phyloP scores from a whole-genome alignment of 768 basidiomycete genomes.

The Termitomyces sp. region DNA sequence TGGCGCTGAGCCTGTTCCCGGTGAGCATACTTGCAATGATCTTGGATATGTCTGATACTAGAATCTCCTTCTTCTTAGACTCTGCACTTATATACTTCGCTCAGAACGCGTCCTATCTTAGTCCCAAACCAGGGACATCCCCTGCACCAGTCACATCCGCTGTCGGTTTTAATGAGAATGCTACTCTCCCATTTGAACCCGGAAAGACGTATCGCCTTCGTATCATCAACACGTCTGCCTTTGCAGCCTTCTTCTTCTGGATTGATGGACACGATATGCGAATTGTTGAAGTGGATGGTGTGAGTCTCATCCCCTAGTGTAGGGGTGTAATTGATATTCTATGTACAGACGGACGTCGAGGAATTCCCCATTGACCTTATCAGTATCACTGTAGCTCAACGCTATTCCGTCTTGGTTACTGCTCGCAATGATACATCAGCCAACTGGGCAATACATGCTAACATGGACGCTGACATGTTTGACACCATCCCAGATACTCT shows the following conservation, averaged over 20 bases:
- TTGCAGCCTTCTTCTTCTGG: constrained; percentile 79
- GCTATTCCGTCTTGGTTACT: constrained; percentile 89
- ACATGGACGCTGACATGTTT: constrained; percentile 91
- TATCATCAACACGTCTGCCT: constrained; percentile 77
- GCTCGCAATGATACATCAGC: constrained; percentile 79
- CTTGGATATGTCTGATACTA: not conserved
- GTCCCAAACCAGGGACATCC: constrained; percentile 47
- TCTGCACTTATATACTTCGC: constrained; percentile 81
- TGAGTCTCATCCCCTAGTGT: constrained; percentile 27
- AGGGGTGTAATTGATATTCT: not conserved
- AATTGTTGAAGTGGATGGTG: constrained; percentile 82
- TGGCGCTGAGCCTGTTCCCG: constrained; percentile 87
- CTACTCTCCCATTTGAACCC: constrained; percentile 75
- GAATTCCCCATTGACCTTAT: constrained; percentile 69
- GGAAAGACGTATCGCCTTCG: constrained; percentile 91
- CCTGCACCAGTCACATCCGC: constrained; percentile 45
- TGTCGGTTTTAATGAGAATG: constrained; percentile 84
- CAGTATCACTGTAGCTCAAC: constrained; percentile 79
- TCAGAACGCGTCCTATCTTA: constrained; percentile 67
- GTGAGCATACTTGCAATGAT: constrained; percentile 27
- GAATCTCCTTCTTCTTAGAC: constrained; percentile 34
- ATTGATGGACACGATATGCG: constrained; percentile 86
- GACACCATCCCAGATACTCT: constrained; percentile 70
- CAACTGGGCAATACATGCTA: constrained; percentile 89
- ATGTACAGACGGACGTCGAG: constrained; percentile 64